Percentiles rank a stretch among this genome's conserved stretches.
phyloP scores from a whole-genome alignment of 768 basidiomycete genomes.

The Polyporus arcularius region DNA sequence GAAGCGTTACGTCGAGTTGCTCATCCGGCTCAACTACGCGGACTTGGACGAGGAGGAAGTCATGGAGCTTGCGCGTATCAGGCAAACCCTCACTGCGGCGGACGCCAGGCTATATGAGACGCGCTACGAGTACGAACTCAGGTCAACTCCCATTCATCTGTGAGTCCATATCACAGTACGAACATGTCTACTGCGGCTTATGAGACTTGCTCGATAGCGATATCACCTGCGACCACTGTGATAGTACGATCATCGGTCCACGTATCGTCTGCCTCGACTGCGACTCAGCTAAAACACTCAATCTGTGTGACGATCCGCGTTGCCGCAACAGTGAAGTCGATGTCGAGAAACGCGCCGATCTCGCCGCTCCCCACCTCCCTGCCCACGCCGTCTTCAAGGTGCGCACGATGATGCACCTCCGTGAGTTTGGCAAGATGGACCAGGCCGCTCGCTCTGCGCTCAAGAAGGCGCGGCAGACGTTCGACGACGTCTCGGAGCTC shows the following conservation, averaged over 20 bases:
- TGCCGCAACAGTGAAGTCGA: slow-evolving; percentile 20
- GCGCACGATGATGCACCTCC: slow-evolving; percentile 20
- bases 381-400: slow-evolving; percentile 33
- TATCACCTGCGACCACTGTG: slow-evolving; percentile 28
- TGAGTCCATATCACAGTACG: slow-evolving; percentile 10
- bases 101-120: slow-evolving; percentile 31
- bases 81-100: slow-evolving; percentile 21
- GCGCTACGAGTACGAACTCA: slow-evolving; percentile 17
- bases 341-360: slow-evolving; percentile 2
- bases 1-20: slow-evolving; percentile 27
- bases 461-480: slow-evolving; percentile 12
- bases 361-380: slow-evolving; percentile 30
- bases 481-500: slow-evolving; percentile 6
- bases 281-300: slow-evolving; percentile 26
- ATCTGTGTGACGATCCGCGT: slow-evolving; percentile 30
- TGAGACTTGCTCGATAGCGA: slow-evolving; percentile 7
- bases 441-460: slow-evolving; percentile 26
- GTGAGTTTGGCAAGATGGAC: slow-evolving; percentile 22
- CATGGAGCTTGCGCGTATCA: slow-evolving; percentile 12
- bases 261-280: slow-evolving; percentile 37
- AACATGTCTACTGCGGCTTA: not conserved
- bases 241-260: slow-evolving; percentile 27
- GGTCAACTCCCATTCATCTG: slow-evolving; percentile 11
- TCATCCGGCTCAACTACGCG: slow-evolving; percentile 25
- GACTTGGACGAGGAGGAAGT: slow-evolving; percentile 16